Evolutionary conservation across 192 early-diverging fungal species (phyloP).

Genomic region (Backusella mclennaniae): DNA sequence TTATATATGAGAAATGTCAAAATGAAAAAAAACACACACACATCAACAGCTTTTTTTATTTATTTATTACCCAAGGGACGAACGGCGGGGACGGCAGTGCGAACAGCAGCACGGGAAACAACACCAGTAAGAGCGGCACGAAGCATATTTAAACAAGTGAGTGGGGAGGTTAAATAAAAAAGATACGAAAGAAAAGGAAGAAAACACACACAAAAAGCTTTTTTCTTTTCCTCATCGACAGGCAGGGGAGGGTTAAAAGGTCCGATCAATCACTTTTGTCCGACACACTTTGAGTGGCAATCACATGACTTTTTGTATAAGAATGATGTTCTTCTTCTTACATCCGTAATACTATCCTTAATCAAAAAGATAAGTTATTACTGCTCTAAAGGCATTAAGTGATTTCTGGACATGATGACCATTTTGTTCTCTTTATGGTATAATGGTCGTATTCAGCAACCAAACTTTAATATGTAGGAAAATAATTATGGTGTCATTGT

Average conservation of each 20-base stretch:
- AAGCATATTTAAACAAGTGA: slow-evolving; percentile 31
- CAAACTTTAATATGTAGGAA: too few species aligned
- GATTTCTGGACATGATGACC: too few species aligned
- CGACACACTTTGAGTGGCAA: neutral
- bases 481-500: too few species aligned
- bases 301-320: neutral
- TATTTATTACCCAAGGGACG: slow-evolving; percentile 18
- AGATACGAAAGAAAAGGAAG: slow-evolving; percentile 7
- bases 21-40: neutral
- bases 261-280: neutral
- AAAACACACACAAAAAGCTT: neutral
- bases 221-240: neutral
- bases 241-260: slow-evolving; percentile 1
- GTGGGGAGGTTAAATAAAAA: slow-evolving; percentile 20
- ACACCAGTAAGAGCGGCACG: slow-evolving; percentile 36
- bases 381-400: too few species aligned
- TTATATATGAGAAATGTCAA: neutral
- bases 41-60: neutral
- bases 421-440: too few species aligned
- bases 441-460: too few species aligned
- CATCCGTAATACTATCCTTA: too few species aligned
- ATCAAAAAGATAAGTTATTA: too few species aligned
- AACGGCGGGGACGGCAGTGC: slow-evolving; percentile 20
- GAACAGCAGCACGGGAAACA: slow-evolving; percentile 32
- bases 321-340: too few species aligned